Evolutionary conservation across 257 asterid genomes (phyloP), one percentile per base, ranked within the genome.

Genomic region (Jaltomata sinuosa): DNA sequence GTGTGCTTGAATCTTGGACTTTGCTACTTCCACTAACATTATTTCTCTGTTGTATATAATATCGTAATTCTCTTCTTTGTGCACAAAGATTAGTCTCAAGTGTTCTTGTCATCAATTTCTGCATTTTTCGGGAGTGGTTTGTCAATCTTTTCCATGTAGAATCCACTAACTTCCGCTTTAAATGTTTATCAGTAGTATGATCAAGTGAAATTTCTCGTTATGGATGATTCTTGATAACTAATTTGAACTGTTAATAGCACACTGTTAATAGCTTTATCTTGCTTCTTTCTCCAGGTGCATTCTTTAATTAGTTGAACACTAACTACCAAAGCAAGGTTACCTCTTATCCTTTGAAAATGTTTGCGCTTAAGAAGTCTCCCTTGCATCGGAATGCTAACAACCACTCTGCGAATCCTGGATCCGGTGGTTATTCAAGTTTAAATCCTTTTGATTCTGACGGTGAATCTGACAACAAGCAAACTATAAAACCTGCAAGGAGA

Each of bases 361-460:
- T 88, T 57, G 91, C 92, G 88, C 89, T 83, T 55, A 95, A 86
- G 89, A 97, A 90, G 82, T 94, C 91, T 68, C 93, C 94, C 32
- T 47, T 91, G 77, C 88, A 87, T 53, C 80, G 84, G 87, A 84
- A 84, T 54, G 81, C 93, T 83, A 93, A 86, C 71, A 92, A 90
- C 83, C 85, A 86, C 64, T 86, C 93, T 21, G 86, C 78, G 29
- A 86, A 89, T 67, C 83, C 88, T 52, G 64, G 80, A 54, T 82
- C 57, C 6, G 5, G 11, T 21, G 49, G 53, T 36, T 55, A 31
- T 72, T 62, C 84, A 9, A 68, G 62, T 85, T 80, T 91, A 69
- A 97, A 97, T 87, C 98, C 99, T 76, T 95, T 97, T 80, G 97
- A 93, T 87, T 93, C 95, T 32, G 96, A 95, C 61, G 88, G 86